Evolutionary conservation across 345 rosid species (phyloP).

Genomic region (Passiflora organensis): DNA sequence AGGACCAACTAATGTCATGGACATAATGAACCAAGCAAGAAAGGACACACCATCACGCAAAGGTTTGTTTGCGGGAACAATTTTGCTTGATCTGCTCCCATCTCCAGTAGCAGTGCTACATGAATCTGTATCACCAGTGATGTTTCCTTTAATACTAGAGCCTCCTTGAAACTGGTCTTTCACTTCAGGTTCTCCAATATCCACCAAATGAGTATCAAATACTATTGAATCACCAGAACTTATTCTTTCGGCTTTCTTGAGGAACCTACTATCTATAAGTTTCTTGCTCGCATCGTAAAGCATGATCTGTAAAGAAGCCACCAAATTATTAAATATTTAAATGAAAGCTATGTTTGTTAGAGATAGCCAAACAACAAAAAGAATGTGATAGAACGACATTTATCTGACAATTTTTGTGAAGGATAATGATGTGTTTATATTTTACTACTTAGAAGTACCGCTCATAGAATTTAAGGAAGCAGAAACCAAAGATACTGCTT

Average conservation of each 20-base stretch:
- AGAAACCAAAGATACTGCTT: too few relatives aligned
- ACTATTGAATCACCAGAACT: slow-evolving; percentile 37
- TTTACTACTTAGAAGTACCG: too few relatives aligned
- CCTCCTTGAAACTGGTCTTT: slow-evolving; percentile 17
- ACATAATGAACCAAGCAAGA: slow-evolving; percentile 1
- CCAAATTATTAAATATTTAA: slow-evolving; percentile 6
- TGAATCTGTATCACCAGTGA: slow-evolving; percentile 23
- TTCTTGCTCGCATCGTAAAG: slow-evolving; percentile 46
- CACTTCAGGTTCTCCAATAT: slow-evolving; percentile 40
- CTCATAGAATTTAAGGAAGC: too few relatives aligned
- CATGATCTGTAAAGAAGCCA: slow-evolving; percentile 35
- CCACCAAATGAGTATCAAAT: slow-evolving; percentile 44
- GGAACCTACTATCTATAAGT: slow-evolving; percentile 35
- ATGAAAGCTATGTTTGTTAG: slow-evolving; percentile 8
- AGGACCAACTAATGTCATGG: background rate
- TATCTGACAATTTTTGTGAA: background rate
- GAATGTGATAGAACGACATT: background rate
- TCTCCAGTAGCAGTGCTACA: slow-evolving; percentile 20
- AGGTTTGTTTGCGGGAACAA: slow-evolving; percentile 31
- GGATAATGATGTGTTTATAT: background rate
- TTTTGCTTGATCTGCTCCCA: slow-evolving; percentile 19
- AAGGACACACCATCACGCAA: slow-evolving; percentile 49
- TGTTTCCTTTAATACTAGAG: too few relatives aligned
- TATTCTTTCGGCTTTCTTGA: slow-evolving; percentile 47
- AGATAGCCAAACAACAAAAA: slow-evolving; percentile 5